Percentiles rank a stretch among this genome's conserved stretches.
These are phyloP conservation scores for Laguncularia racemosa DNA, from an alignment of 345 rosid species.

Conservation along the genomic window DNA sequence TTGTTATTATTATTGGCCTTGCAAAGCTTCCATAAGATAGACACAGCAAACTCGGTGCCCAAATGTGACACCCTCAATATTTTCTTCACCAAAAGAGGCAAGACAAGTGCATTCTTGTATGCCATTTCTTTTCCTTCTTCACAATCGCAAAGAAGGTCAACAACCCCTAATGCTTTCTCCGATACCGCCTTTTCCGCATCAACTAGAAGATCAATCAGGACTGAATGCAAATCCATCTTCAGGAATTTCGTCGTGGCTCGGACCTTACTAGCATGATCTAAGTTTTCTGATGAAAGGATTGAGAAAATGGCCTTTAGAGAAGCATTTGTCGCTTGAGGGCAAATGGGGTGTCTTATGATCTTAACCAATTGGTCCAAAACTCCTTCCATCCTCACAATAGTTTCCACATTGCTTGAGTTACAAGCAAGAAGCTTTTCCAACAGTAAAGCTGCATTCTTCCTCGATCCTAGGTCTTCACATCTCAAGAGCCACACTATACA, in stretches of 20 bases:
- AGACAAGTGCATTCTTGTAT: constrained; percentile 13
- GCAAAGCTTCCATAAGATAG: constrained; percentile 28
- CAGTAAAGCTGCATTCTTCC: constrained; percentile 18
- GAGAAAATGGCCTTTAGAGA: constrained; percentile 16
- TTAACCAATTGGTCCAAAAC: constrained; percentile 13
- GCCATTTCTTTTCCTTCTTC: constrained; percentile 21
- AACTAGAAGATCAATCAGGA: constrained; percentile 20
- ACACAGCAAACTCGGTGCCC: constrained; percentile 18
- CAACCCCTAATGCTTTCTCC: constrained; percentile 30
- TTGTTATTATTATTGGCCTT: constrained; percentile 14
- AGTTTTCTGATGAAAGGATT: no score
- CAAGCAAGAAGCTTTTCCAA: constrained; percentile 18
- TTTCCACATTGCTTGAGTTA: background rate
- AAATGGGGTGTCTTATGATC: constrained; percentile 22
- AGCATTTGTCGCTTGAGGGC: constrained; percentile 24
- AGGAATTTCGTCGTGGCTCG: constrained; percentile 7
- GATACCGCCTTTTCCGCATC: constrained; percentile 22
- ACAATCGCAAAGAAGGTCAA: constrained; percentile 19
- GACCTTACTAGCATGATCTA: constrained; percentile 12
- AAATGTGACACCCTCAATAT: constrained; percentile 18
- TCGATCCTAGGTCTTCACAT: constrained; percentile 19
- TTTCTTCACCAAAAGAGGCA: constrained; percentile 27
- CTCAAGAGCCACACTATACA: constrained; percentile 19
- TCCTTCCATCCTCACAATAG: constrained; percentile 11
- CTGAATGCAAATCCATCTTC: constrained; percentile 16